Base-by-base conservation (phyloP, 2,329 filamentous ascomycete species). In the Neonectria hederae region DNA sequence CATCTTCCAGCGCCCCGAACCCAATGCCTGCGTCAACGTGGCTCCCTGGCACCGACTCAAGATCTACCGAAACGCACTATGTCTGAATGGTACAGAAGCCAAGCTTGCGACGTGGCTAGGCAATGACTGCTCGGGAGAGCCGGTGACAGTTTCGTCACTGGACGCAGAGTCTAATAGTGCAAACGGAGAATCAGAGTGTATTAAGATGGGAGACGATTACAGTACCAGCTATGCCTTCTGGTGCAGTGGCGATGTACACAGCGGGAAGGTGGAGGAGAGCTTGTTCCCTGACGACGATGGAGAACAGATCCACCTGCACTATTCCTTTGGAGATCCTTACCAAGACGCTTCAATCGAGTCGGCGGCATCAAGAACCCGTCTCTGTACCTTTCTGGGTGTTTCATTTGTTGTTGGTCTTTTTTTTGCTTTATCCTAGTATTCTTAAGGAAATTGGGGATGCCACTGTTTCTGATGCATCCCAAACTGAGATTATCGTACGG, bases 191-290 rank as follows among this genome's bases (percentile, higher is more conserved):
- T 24, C 52, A 8, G 43, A 49, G 2, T 66, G 59, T 11, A 61
- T 68, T 22, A 11, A 54, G 5, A 65, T 63, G 63, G 63, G 59
- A 10, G 59, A 63, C 8, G 49, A 62, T n/a, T 42, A 56, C 3
- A 42, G 43, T 3, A 58, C 51, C 6, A 63, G 65, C 19, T 68
- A 68, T 42, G 42, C 63, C 3, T 65, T 65, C n/a, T 63, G 59
- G 54, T 65, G 65, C 35, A 58, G 35, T 5, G 63, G 56, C 10
- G 49, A 63, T n/a, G 6, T 63, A 9, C 2, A 30, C 7, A n/a
- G 43, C 10, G 46, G 43, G 11, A 32, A 35, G 35, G 49, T 56
- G 3, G 28, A 28, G 2, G 7, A 59, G 24, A 46, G 43, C 4
- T 19, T 66, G 26, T 62, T 58, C 48, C 40, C 40, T 4, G 54